These are phyloP conservation scores for Sporothrix dimorphospora DNA, from an alignment of 2,329 filamentous ascomycete genomes.

Conservation along the genomic window DNA sequence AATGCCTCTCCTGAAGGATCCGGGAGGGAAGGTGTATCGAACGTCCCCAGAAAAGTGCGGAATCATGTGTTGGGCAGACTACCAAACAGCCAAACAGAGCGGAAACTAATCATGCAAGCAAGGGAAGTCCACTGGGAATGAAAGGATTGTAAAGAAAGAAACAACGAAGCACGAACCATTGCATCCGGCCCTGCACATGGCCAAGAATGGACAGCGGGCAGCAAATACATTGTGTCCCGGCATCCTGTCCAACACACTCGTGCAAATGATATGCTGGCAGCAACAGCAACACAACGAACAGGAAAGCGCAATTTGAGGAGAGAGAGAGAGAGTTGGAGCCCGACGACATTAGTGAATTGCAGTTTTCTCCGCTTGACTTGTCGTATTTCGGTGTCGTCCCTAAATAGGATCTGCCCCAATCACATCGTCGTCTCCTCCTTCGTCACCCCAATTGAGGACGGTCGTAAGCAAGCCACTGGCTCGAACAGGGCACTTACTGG, in stretches of 20 bases:
- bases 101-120: neutral
- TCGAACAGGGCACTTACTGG: neutral
- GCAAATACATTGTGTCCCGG: neutral
- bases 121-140: neutral
- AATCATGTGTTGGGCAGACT: neutral
- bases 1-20: neutral
- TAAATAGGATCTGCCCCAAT: neutral
- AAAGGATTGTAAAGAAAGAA: neutral
- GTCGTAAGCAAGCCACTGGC: neutral
- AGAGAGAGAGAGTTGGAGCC: neutral
- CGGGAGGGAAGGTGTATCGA: neutral
- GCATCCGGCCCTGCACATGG: neutral
- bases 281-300: neutral
- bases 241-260: neutral
- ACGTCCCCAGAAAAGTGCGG: neutral
- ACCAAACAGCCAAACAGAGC: neutral
- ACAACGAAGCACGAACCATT: neutral
- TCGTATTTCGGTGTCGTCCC: neutral
- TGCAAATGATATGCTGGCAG: neutral
- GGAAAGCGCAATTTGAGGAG: neutral
- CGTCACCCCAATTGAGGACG: neutral
- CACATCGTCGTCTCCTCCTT: neutral
- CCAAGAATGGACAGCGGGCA: neutral
- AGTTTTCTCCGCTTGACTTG: neutral
- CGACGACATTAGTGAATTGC: neutral